phyloP scores from a whole-genome alignment of 768 basidiomycete genomes.

The Amanita subjunquillea region DNA sequence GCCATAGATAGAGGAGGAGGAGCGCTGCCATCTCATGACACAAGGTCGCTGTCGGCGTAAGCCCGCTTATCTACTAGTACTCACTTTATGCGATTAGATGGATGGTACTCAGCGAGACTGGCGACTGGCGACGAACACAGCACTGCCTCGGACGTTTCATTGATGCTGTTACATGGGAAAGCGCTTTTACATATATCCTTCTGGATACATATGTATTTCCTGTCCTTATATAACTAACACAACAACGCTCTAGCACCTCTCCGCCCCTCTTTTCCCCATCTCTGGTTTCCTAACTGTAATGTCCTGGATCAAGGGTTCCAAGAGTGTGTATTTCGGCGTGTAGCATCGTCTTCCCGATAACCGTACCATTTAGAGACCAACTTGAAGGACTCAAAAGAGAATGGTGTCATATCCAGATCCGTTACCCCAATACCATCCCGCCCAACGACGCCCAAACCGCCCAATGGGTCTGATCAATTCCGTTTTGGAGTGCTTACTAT shows the following conservation, averaged over 20 bases:
- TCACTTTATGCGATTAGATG: too few species aligned
- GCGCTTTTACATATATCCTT: not conserved
- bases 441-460: constrained; percentile 65
- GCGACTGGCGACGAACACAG: too few species aligned
- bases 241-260: not conserved
- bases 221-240: constrained; percentile 3
- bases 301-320: constrained; percentile 6
- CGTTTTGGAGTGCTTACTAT: constrained; percentile 91
- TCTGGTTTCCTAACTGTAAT: not conserved
- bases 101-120: too few species aligned
- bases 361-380: constrained; percentile 35
- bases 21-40: too few species aligned
- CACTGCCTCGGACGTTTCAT: too few species aligned
- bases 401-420: constrained; percentile 64
- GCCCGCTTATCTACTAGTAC: too few species aligned
- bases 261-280: not conserved
- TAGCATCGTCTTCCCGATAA: not conserved
- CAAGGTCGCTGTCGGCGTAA: too few species aligned
- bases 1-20: too few species aligned
- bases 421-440: constrained; percentile 76
- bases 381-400: constrained; percentile 51
- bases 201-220: not conserved
- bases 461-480: constrained; percentile 49
- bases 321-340: not conserved
- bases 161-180: constrained; percentile 2